Evolutionary conservation across 495 filamentous ascomycete genomes (phyloP), one percentile per base, ranked within the genome.

Genomic region (Astrothelium subdiscretum): DNA sequence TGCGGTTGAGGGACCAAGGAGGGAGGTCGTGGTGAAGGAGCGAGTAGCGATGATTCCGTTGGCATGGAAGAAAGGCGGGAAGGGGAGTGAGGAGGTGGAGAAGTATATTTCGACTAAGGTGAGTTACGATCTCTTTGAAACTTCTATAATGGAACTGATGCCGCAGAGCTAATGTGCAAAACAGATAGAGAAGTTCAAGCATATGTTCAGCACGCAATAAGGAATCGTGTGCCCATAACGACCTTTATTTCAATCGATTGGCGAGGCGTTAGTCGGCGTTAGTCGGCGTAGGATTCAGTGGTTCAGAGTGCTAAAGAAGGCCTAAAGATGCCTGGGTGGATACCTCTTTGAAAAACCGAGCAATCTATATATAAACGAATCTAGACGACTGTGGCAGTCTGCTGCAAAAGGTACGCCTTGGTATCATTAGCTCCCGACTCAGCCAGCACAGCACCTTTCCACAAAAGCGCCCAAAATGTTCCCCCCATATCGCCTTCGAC

Each of bases 61-160:
- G 59, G 89, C 89, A 12, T 98, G 94, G 94, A 87, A 87, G 65
- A 81, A 81, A 63, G 89, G 89, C 5, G 84, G 87, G 57, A 87
- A 85, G 68, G 85, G 83, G 24, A 95, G 94, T 0, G 81, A 84
- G 59, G 94, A 97, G 74, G 86, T 97, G 43, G 91, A 95, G 62
- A 90, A 88, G 42, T 98, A 98, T 79, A 75, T 98, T 67, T 86
- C 82, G 70, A 96, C 94, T 24, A 98, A 98, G 87, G 91, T 95
- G 72, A 69, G 79, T 71, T 58, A 59, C 32, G 31, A 31, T 27
- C 3, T 54, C 1, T 31, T 18, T 22, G 15, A 2, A 58, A 27
- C 12, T 58, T 31, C 24, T 12, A 57, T 13, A 10, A 22, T 13
- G 26, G 27, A 1, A 58, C 1, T 11, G 10, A 35, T 58, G 5